phyloP scores from a whole-genome alignment of 345 rosid species.

The Hibiscus tridactylites region DNA sequence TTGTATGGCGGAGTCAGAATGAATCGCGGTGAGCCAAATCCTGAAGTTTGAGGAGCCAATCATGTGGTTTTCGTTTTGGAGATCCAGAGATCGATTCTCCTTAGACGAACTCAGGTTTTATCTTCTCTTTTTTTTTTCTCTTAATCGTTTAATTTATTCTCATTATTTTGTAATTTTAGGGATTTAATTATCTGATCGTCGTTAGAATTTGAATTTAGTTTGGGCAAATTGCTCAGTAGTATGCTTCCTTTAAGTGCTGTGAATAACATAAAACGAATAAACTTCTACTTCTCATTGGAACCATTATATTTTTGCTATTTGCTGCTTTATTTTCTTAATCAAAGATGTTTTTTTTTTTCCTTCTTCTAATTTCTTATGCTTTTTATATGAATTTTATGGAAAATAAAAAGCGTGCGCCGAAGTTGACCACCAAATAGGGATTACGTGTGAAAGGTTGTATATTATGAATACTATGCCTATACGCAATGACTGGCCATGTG shows the following conservation, averaged over 20 bases:
- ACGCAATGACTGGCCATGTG: neutral
- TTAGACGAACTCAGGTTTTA: conserved; percentile 84
- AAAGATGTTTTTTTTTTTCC: too few relatives aligned
- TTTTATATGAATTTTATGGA: neutral
- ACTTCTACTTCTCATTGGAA: neutral
- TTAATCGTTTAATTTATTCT: neutral
- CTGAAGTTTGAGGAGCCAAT: conserved; percentile 30
- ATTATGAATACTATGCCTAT: neutral
- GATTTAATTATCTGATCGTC: neutral
- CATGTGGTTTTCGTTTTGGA: conserved; percentile 92
- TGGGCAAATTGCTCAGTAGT: neutral
- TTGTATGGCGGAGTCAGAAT: conserved; percentile 22
- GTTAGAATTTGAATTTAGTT: neutral
- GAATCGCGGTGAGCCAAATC: conserved; percentile 21
- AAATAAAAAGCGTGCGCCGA: neutral
- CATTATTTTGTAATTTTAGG: neutral
- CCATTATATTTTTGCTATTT: neutral
- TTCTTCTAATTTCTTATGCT: neutral
- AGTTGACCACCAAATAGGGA: neutral
- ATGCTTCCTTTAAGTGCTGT: neutral
- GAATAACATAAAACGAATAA: neutral
- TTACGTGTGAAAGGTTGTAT: neutral
- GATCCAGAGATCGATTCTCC: conserved; percentile 93
- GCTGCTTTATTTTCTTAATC: too few relatives aligned
- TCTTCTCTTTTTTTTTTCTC: conserved; percentile 4